These are phyloP conservation scores for Cutaneotrichosporon dermatis DNA, from an alignment of 1,284 basidiomycete species.

Conservation along the genomic window DNA sequence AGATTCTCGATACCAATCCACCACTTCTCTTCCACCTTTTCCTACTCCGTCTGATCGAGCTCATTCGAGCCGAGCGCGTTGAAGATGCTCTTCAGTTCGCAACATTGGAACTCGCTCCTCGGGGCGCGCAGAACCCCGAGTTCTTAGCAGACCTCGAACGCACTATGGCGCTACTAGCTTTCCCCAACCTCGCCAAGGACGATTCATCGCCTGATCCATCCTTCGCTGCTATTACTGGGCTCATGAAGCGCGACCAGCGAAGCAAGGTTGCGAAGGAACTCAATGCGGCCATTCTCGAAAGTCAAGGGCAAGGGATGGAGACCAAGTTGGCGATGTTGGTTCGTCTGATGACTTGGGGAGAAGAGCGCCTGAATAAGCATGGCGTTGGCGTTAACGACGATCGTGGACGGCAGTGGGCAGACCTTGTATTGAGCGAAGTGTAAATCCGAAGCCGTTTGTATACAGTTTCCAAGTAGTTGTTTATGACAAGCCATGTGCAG, in stretches of 20 bases:
- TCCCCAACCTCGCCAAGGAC: slow-evolving; percentile 57
- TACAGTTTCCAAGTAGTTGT: background rate
- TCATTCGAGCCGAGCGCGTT: slow-evolving; percentile 76
- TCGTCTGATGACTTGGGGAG: slow-evolving; percentile 82
- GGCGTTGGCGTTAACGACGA: slow-evolving; percentile 25
- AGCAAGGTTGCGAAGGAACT: slow-evolving; percentile 85
- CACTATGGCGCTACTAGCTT: slow-evolving; percentile 92
- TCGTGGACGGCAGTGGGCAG: slow-evolving; percentile 17
- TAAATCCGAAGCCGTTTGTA: background rate
- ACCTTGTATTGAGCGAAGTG: slow-evolving; percentile 13
- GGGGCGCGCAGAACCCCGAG: slow-evolving; percentile 90
- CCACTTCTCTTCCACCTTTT: slow-evolving; percentile 86
- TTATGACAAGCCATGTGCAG: background rate
- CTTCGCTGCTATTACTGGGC: slow-evolving; percentile 43
- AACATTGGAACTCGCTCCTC: slow-evolving; percentile 85
- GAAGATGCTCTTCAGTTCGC: slow-evolving; percentile 83
- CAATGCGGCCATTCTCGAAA: slow-evolving; percentile 90
- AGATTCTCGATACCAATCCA: slow-evolving; percentile 94
- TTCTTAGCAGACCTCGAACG: slow-evolving; percentile 87
- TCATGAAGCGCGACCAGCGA: slow-evolving; percentile 79
- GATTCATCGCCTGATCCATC: slow-evolving; percentile 38
- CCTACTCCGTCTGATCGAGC: slow-evolving; percentile 91
- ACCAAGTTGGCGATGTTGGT: slow-evolving; percentile 84
- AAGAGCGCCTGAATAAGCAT: slow-evolving; percentile 65
- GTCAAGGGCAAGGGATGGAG: slow-evolving; percentile 83